Evolutionary conservation across 176 grass and related monocot genomes (phyloP).

Genomic region (Phoenix roebelenii): DNA sequence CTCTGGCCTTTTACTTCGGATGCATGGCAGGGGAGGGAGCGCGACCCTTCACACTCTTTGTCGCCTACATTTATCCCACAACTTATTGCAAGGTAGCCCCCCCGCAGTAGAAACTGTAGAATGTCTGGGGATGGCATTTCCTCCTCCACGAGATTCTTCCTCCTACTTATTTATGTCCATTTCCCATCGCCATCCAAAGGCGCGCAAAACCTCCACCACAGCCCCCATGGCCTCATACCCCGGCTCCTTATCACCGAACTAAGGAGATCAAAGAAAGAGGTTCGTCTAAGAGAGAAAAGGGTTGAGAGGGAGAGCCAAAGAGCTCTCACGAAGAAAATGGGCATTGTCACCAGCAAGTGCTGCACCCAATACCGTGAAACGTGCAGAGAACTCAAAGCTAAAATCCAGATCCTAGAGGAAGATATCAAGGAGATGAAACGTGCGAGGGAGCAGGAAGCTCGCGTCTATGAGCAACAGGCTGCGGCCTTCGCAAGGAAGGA

Average conservation of each 20-base stretch:
- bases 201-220: no score
- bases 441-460: slow-evolving; percentile 17
- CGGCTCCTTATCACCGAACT: no score
- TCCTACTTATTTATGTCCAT: no score
- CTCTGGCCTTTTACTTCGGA: no score
- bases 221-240: no score
- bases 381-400: slow-evolving; percentile 11
- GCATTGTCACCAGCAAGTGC: slow-evolving; percentile 21
- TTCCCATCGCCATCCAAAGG: no score
- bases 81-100: neutral
- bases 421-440: slow-evolving; percentile 28
- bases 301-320: neutral
- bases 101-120: no score
- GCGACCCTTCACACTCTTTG: slow-evolving; percentile 29
- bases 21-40: neutral
- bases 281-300: no score
- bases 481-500: slow-evolving; percentile 27
- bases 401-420: slow-evolving; percentile 20
- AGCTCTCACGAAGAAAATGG: slow-evolving; percentile 10
- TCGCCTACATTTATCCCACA: slow-evolving; percentile 12
- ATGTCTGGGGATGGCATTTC: no score
- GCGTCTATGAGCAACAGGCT: slow-evolving; percentile 10
- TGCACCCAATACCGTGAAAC: slow-evolving; percentile 1
- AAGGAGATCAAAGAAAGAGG: neutral
- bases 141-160: no score